phyloP scores from a whole-genome alignment of 1,139 yeast genomes.

The Magnusiomyces starmeri region DNA sequence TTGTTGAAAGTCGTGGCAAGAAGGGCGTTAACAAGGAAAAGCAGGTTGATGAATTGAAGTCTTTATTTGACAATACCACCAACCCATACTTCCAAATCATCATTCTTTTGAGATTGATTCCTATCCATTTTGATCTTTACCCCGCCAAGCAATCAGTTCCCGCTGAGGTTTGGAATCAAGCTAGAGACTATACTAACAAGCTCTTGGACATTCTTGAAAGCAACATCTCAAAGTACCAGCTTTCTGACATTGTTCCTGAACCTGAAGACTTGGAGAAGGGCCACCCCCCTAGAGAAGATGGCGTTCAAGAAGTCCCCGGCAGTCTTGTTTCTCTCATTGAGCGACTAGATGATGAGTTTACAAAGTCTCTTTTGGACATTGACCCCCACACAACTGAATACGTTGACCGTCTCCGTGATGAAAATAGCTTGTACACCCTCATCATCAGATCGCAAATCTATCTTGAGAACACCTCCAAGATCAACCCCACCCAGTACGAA shows the following conservation, averaged over 20 bases:
- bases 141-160: slow-evolving; percentile 69
- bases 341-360: slow-evolving; percentile 91
- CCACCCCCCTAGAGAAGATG: slow-evolving; percentile 65
- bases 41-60: slow-evolving; percentile 67
- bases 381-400: slow-evolving; percentile 96
- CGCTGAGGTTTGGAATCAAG: slow-evolving; percentile 69
- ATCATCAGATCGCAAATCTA: slow-evolving; percentile 82
- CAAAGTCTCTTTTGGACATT: slow-evolving; percentile 74
- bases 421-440: slow-evolving; percentile 64
- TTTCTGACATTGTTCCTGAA: slow-evolving; percentile 67
- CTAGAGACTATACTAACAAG: slow-evolving; percentile 53
- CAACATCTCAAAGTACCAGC: slow-evolving; percentile 51
- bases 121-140: slow-evolving; percentile 74
- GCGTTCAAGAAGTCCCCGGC: slow-evolving; percentile 72
- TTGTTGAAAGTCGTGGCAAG: slow-evolving; percentile 90
- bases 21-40: slow-evolving; percentile 81
- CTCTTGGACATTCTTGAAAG: slow-evolving; percentile 65
- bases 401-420: slow-evolving; percentile 85
- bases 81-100: slow-evolving; percentile 70
- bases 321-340: slow-evolving; percentile 82
- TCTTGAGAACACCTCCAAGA: slow-evolving; percentile 54
- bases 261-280: slow-evolving; percentile 69
- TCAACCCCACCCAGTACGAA: slow-evolving; percentile 37
- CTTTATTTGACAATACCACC: slow-evolving; percentile 45
- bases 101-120: slow-evolving; percentile 73